Conservation (phyloP, 1,139 yeast species). For the Magnusiomyces suaveolens region DNA sequence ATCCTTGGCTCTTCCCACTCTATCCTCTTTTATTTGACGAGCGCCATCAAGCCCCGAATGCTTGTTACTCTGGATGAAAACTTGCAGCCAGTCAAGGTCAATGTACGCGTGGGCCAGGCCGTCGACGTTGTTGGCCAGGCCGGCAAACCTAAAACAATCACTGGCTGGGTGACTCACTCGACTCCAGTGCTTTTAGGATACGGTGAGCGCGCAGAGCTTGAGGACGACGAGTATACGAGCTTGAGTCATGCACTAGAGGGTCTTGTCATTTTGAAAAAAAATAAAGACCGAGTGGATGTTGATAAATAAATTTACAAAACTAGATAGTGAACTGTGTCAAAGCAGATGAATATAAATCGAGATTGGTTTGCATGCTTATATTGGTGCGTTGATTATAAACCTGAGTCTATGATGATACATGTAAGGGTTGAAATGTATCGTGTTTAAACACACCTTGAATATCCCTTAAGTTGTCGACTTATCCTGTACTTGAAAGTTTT, state of each 20-base stretch:
- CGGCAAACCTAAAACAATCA: constrained; percentile 95
- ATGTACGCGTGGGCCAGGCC: constrained; percentile 96
- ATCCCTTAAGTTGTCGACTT: too few species aligned
- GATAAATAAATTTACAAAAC: constrained; percentile 33
- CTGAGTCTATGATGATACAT: too few species aligned
- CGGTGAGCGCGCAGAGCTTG: constrained; percentile 96
- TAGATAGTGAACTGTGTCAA: too few species aligned
- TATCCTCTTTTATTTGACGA: constrained; percentile 74
- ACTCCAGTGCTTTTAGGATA: constrained; percentile 89
- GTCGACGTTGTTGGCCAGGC: constrained; percentile 98
- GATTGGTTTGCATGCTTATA: too few species aligned
- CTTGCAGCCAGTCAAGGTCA: constrained; percentile 81
- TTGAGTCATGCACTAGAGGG: constrained; percentile 83
- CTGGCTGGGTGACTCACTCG: constrained; percentile 98
- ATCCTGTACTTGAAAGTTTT: too few species aligned
- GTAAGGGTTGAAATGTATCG: too few species aligned
- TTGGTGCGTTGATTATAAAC: too few species aligned
- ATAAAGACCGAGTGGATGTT: constrained; percentile 75
- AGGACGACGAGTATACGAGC: constrained; percentile 85
- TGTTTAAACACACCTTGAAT: too few species aligned
- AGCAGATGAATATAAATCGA: too few species aligned
- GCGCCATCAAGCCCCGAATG: constrained; percentile 90
- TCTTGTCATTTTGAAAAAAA: constrained; percentile 81
- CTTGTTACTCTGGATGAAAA: constrained; percentile 86
- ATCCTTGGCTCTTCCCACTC: constrained; percentile 61